phyloP scores from a whole-genome alignment of 495 filamentous ascomycete genomes.

The Elaphomyces granulatus region DNA sequence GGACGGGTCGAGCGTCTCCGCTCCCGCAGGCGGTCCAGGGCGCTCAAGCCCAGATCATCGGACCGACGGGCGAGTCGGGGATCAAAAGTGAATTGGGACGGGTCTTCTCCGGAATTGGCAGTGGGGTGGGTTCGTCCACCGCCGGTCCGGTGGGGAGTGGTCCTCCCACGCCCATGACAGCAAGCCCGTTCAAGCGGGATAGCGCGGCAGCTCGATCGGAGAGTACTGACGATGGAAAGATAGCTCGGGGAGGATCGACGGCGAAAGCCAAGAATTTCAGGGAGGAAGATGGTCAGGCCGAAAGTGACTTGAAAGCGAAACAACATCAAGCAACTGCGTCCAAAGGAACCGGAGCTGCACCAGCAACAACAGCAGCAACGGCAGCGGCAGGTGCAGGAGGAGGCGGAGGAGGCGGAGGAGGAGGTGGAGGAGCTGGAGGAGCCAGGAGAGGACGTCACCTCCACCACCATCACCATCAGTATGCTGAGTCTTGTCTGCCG shows the following conservation, averaged over 20 bases:
- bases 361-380: too few species aligned
- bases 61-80: constrained; percentile 60
- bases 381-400: too few species aligned
- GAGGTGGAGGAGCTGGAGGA: constrained; percentile 40
- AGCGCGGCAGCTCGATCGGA: constrained; percentile 22
- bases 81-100: constrained; percentile 87
- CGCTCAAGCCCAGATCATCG: constrained; percentile 62
- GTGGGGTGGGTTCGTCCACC: constrained; percentile 53
- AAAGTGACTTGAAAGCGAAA: constrained; percentile 42
- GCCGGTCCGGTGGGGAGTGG: constrained; percentile 33
- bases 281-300: constrained; percentile 42
- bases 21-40: constrained; percentile 87
- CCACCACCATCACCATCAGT: constrained; percentile 45
- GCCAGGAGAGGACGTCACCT: constrained; percentile 41
- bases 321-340: constrained; percentile 43
- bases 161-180: constrained; percentile 38
- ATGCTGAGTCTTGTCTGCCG: constrained; percentile 44
- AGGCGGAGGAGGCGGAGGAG: too few species aligned
- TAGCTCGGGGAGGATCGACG: constrained; percentile 19
- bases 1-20: constrained; percentile 50
- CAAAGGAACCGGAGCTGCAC: too few species aligned
- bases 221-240: constrained; percentile 25
- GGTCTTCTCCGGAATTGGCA: constrained; percentile 84
- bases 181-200: constrained; percentile 41
- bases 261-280: constrained; percentile 38